Conservation (phyloP, 2,329 filamentous ascomycete species). For the Trichoderma citrinoviride region DNA sequence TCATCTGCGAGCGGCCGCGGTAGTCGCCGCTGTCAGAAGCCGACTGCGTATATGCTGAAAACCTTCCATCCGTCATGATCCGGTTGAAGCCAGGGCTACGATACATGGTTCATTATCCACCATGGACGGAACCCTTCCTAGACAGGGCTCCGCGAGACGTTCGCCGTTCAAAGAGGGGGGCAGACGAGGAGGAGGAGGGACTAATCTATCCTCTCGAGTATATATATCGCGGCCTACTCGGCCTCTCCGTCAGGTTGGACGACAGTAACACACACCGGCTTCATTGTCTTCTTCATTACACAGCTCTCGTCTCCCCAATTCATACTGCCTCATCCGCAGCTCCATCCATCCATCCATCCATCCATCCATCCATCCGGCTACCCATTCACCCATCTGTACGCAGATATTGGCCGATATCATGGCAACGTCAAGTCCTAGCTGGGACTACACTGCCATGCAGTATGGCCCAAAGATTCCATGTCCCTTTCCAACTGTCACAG, state of each 20-base stretch:
- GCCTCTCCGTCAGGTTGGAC: slow-evolving; percentile 15
- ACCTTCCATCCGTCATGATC: background rate
- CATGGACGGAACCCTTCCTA: background rate
- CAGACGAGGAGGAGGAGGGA: background rate
- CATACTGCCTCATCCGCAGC: background rate
- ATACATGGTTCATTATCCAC: slow-evolving; percentile 12
- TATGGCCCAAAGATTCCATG: slow-evolving; percentile 24
- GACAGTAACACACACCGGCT: background rate
- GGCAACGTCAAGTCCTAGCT: slow-evolving; percentile 24
- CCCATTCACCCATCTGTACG: background rate
- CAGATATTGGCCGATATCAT: slow-evolving; percentile 5
- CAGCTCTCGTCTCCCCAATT: background rate
- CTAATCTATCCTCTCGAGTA: background rate
- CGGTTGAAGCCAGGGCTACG: slow-evolving; percentile 14
- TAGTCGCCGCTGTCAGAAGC: background rate
- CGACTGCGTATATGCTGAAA: background rate
- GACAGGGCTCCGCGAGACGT: background rate
- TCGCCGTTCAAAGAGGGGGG: slow-evolving; percentile 11
- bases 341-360: background rate
- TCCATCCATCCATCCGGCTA: background rate
- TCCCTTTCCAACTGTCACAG: slow-evolving; percentile 41
- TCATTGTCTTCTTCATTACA: background rate
- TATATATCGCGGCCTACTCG: slow-evolving; percentile 15
- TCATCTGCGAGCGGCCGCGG: background rate
- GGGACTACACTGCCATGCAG: slow-evolving; percentile 16